Percentiles rank a stretch among this genome's conserved stretches.
Conservation (phyloP, 192 early-diverging fungal species). For the Coemansia sp. region DNA sequence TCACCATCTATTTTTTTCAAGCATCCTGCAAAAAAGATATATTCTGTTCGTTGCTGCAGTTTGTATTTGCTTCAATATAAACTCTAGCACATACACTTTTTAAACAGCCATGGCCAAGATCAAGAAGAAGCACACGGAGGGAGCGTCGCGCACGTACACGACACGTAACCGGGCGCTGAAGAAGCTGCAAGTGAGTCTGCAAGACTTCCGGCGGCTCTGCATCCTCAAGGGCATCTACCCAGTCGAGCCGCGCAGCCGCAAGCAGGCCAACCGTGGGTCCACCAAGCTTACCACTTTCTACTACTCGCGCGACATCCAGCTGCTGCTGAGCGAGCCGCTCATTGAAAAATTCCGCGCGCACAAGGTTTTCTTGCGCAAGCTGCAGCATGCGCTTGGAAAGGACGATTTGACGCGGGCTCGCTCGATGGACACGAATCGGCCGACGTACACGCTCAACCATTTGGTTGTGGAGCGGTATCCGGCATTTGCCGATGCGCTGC, state of each 20-base stretch:
- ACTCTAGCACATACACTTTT: background rate
- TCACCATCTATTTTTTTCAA: background rate
- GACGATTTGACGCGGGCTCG: slow-evolving; percentile 76
- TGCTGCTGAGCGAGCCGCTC: slow-evolving; percentile 91
- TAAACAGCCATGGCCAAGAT: slow-evolving; percentile 36
- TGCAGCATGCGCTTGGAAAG: slow-evolving; percentile 84
- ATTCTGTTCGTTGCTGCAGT: background rate
- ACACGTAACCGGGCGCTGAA: slow-evolving; percentile 86
- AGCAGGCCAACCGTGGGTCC: slow-evolving; percentile 89
- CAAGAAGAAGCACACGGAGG: slow-evolving; percentile 83
- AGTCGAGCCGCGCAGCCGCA: slow-evolving; percentile 89
- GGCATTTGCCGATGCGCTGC: slow-evolving; percentile 86
- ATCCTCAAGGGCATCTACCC: slow-evolving; percentile 99
- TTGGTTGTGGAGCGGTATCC: slow-evolving; percentile 97
- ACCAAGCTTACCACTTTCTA: slow-evolving; percentile 89
- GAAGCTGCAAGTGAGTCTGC: slow-evolving; percentile 92
- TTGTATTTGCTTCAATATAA: background rate
- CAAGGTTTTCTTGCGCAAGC: slow-evolving; percentile 83
- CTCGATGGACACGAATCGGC: slow-evolving; percentile 71
- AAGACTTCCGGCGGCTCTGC: slow-evolving; percentile 95
- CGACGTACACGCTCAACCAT: slow-evolving; percentile 88
- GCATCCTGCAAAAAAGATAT: background rate
- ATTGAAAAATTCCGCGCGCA: slow-evolving; percentile 90
- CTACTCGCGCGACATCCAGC: slow-evolving; percentile 96
- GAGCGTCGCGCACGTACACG: slow-evolving; percentile 88